Base-by-base conservation (phyloP, 495 filamentous ascomycete species). In the Apiosordaria backusii region DNA sequence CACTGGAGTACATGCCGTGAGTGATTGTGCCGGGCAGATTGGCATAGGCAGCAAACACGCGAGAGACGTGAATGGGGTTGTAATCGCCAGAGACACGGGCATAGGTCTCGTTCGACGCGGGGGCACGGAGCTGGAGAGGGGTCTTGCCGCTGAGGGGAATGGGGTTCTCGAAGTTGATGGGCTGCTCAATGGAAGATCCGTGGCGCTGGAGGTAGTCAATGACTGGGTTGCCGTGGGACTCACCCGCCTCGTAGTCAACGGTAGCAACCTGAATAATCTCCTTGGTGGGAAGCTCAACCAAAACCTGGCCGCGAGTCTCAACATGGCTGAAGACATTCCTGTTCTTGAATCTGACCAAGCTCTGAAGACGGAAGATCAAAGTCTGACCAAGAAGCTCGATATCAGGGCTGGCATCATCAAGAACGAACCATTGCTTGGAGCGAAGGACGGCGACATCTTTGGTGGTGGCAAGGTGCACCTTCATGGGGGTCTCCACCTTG, bases 1-100 rank as follows among this genome's bases (percentile, higher is more conserved):
- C 95, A 79, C 94, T 97, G 4, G 93, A 92, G 84, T 98, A 99
- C 95, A 99, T 99, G 66, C 95, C 95, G 76, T 99, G 94, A 2
- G 94, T 97, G 76, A 99, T 99, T 27, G 94, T 99, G 40, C 94
- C 94, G 0, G 91, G 92, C 21, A 99, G 87, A 76, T 91, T 93
- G 74, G 94, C 95, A 74, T 98, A 99, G 77, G 85, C 90, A 18
- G 96, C 87, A 81, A 99, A 99, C 50, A 97, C 92, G 61, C 94
- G 89, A 2, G 95, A 97, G 55, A 98, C 95, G 81, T 99, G 95
- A 68, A 99, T 99, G 9, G 95, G 95, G 75, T 99, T 99, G 83
- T 92, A 98, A 73, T 99, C 95, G 23, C 96, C 96, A 54, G 96
- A 98, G 29, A 99, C 96, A 62, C 91, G 89, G 57, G 96, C 96